Evolutionary conservation across 495 filamentous ascomycete species (phyloP), one percentile per base, ranked within the genome.

Genomic region (Hypoxylon crocopeplum): DNA sequence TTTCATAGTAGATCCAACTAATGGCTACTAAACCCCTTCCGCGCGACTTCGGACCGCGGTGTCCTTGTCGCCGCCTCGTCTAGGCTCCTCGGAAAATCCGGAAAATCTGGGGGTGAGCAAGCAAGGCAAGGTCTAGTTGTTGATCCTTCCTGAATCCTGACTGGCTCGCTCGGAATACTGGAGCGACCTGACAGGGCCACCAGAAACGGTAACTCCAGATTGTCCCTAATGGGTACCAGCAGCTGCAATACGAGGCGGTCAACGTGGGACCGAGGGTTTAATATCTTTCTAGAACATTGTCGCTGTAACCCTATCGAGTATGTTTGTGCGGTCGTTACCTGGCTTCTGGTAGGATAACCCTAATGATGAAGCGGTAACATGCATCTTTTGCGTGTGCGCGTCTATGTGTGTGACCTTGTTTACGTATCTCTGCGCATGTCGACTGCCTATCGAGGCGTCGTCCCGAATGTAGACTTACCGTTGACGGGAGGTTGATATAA

Each of bases 171-270:
- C 54, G 49, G 61, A 64, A 34, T 22, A n/a, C 27, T 47, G 25
- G 48, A 63, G 53, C 33, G 52, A 50, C 13, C 38, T 38, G 29
- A 11, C 1, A 34, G 6, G 44, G 16, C 34, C n/a, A n/a, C 32
- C 3, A 7, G 32, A 3, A 37, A 39, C 30, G 41, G 27, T 40
- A 32, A 36, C 61, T 64, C 38, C 40, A 63, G 34, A 34, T 48
- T 57, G 45, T 32, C 45, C 54, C 13, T 55, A 59, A 59, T 59
- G 54, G 54, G 61, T 59, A 64, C 49, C 61, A 55, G 38, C 49
- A 57, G 59, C 55, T 59, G 44, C 49, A 59, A 64, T 56, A 64
- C 61, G 61, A 64, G 49, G 55, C 61, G 61, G 61, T 64, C 48
- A 55, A 19, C 49, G 55, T 45, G 61, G 54, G 34, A 40, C 46